Base-by-base conservation (phyloP, 768 basidiomycete species). In the Bullera alba region DNA sequence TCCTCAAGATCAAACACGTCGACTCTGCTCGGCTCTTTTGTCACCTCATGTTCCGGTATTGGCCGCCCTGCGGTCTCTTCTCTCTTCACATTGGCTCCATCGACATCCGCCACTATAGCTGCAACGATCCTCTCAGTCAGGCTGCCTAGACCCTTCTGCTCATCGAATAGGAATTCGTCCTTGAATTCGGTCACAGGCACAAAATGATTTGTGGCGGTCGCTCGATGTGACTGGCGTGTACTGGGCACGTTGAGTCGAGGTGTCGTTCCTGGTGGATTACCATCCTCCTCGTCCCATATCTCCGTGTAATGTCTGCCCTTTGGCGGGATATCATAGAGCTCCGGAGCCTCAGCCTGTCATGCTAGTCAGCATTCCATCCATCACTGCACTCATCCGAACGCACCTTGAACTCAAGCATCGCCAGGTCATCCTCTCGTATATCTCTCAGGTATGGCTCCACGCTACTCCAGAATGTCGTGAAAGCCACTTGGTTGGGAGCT, bases 391-490 rank as follows among this genome's bases (percentile, higher is more conserved):
- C 19, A 17, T 19, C 8, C 17, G 12, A 42, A 58, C 73, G 39
- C 37, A 80, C 86, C 10, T 84, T 83, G 63, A 86, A 86, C 53
- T 88, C 86, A 46, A 99, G 78, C 72, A 90, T 92, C 2, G 93
- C 93, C 25, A 97, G 75, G 66, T 99, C 95, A 72, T 97, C 95
- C 73, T 97, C 95, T 55, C 85, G 85, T 37, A 96, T 82, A 21
- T 81, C 80, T 44, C 91, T 83, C 64, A 92, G 77, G 77, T 86
- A 99, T 10, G 87, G 85, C 63, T 96, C 93, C 39, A 93, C 81
- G 62, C 83, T 85, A 22, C 84, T 77, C 73, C 90, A 90, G 68
- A 95, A 97, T 0, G 88, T 89, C 14, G 67, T 51, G 39, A 74
- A 73, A 14, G 70, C 63, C 29, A 75, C 71, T 55, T 76, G 75